Base-by-base conservation (phyloP, 352 stramenopile species). In the Globisporangium paroecandrum region DNA sequence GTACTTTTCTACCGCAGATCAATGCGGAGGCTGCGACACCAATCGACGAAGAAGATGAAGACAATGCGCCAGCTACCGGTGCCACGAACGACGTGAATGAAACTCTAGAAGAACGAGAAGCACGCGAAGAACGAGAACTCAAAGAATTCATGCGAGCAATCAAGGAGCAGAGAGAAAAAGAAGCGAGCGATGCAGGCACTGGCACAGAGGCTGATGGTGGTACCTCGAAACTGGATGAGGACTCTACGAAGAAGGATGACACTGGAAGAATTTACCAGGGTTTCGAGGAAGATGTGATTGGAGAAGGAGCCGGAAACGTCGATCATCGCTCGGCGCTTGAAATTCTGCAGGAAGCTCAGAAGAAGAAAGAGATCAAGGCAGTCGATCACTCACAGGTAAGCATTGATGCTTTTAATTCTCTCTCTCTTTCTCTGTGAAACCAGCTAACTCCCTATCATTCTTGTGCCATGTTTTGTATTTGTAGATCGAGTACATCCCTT, bases 401-500 rank as follows among this genome's bases (percentile, higher is more conserved):
- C 4, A 18, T 55, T n/a, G 22, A 7, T 61, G 20, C 4, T 18
- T 34, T 24, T 60, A 7, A 1, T 6, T 51, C 4, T 46, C 38
- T 25, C 38, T n/a, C 18, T 51, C 4, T 46, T 2, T 43, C 36
- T 43, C 36, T 43, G 10, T 46, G 7, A 22, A 22, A 22, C 5
- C 18, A 4, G 2, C 43, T 38, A 32, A 57, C 18, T 43, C 20
- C 27, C n/a, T 36, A 15, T 24, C 4, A 15, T 65, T 13, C 57
- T 25, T 41, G 10, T 43, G 27, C 46, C 54, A 12, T 69, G 29
- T 20, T 60, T 5, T 61, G 32, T 15, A 51, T 18, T 27, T 64
- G 29, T 20, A 90, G 69, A 91, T 99, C 24, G 93, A 98, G 38
- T 99, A 99, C 70, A 77, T 99, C 15, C 69, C 88, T 9, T 98